Percentiles rank a stretch among this genome's conserved stretches.
Conservation (phyloP, 1,139 yeast species). For the Taphrina wiesneri region DNA sequence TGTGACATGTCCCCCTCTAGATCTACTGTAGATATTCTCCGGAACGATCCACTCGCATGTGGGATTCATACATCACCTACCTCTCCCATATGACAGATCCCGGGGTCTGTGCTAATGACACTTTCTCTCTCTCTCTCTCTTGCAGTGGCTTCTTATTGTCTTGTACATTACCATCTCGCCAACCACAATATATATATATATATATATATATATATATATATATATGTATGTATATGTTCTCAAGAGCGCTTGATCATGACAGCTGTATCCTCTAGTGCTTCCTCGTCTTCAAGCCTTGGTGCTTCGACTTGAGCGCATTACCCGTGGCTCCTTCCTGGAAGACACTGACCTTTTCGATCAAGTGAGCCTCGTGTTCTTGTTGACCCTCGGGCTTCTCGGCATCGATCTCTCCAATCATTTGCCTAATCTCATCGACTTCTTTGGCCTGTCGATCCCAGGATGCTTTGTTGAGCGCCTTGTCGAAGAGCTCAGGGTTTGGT, state of each 20-base stretch:
- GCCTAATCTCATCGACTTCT: conserved; percentile 79
- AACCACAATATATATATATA: too few species aligned
- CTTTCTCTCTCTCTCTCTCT: too few species aligned
- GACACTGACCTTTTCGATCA: conserved; percentile 32
- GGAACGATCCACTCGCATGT: background rate
- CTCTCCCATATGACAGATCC: too few species aligned
- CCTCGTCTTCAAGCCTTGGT: background rate
- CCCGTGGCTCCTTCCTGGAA: conserved; percentile 23
- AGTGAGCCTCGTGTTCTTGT: conserved; percentile 26
- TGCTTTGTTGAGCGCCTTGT: conserved; percentile 58
- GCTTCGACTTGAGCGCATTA: background rate
- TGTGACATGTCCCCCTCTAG: background rate
- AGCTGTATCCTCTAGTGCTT: too few species aligned
- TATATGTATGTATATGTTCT: too few species aligned
- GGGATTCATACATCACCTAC: too few species aligned
- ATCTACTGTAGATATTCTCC: background rate
- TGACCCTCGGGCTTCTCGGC: conserved; percentile 41
- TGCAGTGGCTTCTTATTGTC: too few species aligned
- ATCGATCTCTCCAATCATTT: conserved; percentile 70
- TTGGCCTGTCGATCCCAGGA: conserved; percentile 73
- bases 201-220: too few species aligned
- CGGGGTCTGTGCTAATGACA: too few species aligned
- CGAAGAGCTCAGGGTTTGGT: conserved; percentile 85
- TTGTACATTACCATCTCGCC: too few species aligned
- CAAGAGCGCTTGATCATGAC: too few species aligned